These are phyloP conservation scores for Pterula multifida DNA, from an alignment of 1,284 basidiomycete genomes.

Conservation along the genomic window DNA sequence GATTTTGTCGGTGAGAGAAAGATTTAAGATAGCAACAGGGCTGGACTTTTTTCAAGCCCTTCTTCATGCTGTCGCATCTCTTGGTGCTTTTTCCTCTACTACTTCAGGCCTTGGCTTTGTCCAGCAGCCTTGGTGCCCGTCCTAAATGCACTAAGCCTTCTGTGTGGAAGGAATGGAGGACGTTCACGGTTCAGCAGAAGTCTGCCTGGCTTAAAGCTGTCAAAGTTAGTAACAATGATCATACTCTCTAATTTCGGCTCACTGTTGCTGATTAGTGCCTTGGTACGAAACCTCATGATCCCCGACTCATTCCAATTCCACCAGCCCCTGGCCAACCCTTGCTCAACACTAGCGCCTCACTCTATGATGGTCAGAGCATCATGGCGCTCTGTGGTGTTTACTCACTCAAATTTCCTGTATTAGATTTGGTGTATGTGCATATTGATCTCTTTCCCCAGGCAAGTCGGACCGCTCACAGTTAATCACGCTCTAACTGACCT, in stretches of 20 bases:
- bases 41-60: too few relatives aligned
- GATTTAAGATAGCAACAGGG: too few relatives aligned
- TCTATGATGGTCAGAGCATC: background rate
- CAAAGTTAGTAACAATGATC: background rate
- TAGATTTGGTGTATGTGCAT: background rate
- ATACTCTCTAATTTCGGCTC: background rate
- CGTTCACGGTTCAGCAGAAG: background rate
- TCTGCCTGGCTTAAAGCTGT: background rate
- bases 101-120: background rate
- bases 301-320: background rate
- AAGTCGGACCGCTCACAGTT: background rate
- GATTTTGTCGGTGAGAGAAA: too few relatives aligned
- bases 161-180: background rate
- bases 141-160: background rate
- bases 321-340: background rate
- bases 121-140: background rate
- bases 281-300: background rate
- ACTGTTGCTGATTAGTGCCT: background rate
- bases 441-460: background rate
- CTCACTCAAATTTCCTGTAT: background rate
- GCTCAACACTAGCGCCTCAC: background rate
- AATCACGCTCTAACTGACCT: too few relatives aligned
- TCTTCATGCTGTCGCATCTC: background rate
- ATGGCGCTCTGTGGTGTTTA: background rate
- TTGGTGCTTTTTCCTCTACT: background rate